A percentile compares a stretch with the other conserved stretches of the same genome.
phyloP scores from a whole-genome alignment of 1,139 yeast species.

The Pichiaceae sp. region DNA sequence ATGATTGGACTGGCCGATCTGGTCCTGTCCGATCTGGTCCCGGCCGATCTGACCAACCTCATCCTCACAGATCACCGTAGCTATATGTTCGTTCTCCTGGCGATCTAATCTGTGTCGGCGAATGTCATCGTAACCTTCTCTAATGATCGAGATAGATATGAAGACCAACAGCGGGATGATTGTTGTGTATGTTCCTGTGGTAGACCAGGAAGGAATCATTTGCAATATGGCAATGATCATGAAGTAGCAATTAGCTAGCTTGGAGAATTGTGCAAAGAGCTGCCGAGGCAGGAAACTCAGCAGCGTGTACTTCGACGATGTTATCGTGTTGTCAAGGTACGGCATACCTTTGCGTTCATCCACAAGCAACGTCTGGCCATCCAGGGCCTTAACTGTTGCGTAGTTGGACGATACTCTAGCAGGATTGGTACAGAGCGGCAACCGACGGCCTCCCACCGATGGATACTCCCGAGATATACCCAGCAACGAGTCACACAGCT shows the following conservation, averaged over 20 bases:
- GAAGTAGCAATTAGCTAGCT: slow-evolving; percentile 82
- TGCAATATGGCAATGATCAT: slow-evolving; percentile 84
- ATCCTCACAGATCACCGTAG: slow-evolving; percentile 32
- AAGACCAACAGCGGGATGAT: slow-evolving; percentile 81
- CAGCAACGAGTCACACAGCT: slow-evolving; percentile 25
- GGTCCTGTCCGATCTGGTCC: too few species aligned
- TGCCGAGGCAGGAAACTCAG: slow-evolving; percentile 85
- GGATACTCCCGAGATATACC: slow-evolving; percentile 39
- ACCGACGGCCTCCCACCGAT: slow-evolving; percentile 61
- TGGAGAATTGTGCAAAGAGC: slow-evolving; percentile 82
- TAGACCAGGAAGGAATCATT: slow-evolving; percentile 95
- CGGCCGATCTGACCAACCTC: too few species aligned
- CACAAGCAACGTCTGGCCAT: slow-evolving; percentile 27
- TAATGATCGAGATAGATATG: slow-evolving; percentile 80
- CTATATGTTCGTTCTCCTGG: slow-evolving; percentile 65
- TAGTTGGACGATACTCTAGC: slow-evolving; percentile 16
- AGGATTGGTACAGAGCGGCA: slow-evolving; percentile 52
- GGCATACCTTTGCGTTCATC: slow-evolving; percentile 67
- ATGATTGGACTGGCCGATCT: slow-evolving; percentile 4
- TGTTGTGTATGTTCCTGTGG: slow-evolving; percentile 95
- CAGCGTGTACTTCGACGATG: slow-evolving; percentile 80
- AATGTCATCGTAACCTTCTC: slow-evolving; percentile 94
- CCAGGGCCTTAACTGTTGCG: slow-evolving; percentile 11
- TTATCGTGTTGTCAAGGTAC: slow-evolving; percentile 60
- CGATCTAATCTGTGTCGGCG: slow-evolving; percentile 80